Base-by-base conservation (phyloP, 179 eudicot species). In the Silene vulgaris region DNA sequence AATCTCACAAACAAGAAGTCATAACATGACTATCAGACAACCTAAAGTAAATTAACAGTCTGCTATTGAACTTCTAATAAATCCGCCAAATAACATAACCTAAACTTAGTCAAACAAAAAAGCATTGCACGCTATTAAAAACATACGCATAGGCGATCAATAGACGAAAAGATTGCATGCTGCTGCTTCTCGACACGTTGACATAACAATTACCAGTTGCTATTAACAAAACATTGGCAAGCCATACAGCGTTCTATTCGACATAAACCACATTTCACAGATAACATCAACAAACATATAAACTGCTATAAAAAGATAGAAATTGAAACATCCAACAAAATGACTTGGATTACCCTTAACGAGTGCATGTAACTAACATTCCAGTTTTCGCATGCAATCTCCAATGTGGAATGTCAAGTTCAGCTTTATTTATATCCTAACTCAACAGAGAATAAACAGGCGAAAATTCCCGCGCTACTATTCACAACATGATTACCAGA, bases 321-420 rank as follows among this genome's bases (percentile, higher is more conserved):
- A 40, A 40, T 40, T 40, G 48, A 35, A 23, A 37, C 40, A 67
- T 67, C 71, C 54, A 67, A 35, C 71, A 54, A 64, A 11, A 21
- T 9, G 4, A 12, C 48, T 19, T 37, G n/a, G 30, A 69, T 60
- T 45, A 40, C 43, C 60, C 28, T 35, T 64, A 3, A 56, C 60
- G 8, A 6, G 14, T 28, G 11, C 65, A 71, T 62, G 71, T 48
- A 26, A 61, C 48, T 48, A n/a, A 14, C 52, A 52, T 54, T 54
- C 50, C 0, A 65, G 57, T 69, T n/a, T 20, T 37, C 19, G 12
- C 74, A 57, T 57, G 65, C 74, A 32, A 35, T n/a, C 35, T 68
- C 57, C 73, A 9, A 48, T 0, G 14, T 35, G 37, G 26, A 67
- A 45, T 5, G 66, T 66, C 65, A 40, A 23, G 21, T 56, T 73